Conservation (phyloP, 148 eudicot genomes). For the Nepenthes gracilis region DNA sequence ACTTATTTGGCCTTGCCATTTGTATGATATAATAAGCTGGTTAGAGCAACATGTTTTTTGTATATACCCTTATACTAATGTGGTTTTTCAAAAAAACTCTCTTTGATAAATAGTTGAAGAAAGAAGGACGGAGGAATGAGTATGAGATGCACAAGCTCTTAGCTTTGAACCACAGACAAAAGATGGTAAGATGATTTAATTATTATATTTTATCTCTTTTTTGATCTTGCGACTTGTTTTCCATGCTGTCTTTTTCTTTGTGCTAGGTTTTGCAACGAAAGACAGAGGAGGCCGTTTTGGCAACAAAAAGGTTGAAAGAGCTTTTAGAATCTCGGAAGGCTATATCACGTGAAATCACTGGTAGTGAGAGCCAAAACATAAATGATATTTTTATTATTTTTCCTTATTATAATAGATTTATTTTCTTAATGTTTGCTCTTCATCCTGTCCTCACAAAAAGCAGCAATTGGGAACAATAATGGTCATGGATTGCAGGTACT, state of each 20-base stretch:
- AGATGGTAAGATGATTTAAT: slow-evolving; percentile 41
- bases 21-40: not conserved
- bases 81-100: not conserved
- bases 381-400: not conserved
- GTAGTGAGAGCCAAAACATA: slow-evolving; percentile 19
- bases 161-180: slow-evolving; percentile 94
- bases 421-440: not conserved
- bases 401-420: not conserved
- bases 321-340: slow-evolving; percentile 75
- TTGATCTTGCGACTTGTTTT: not conserved
- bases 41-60: not conserved
- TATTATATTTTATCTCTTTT: not conserved
- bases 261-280: slow-evolving; percentile 86
- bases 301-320: slow-evolving; percentile 86
- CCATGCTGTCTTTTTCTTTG: slow-evolving; percentile 2
- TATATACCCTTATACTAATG: not conserved
- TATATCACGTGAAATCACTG: slow-evolving; percentile 57
- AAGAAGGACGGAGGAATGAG: slow-evolving; percentile 95
- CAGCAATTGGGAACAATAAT: slow-evolving; percentile 35
- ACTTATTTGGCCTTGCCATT: too few species aligned
- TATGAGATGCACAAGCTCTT: slow-evolving; percentile 96
- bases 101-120: slow-evolving; percentile 65
- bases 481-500: slow-evolving; percentile 77
- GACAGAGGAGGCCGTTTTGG: slow-evolving; percentile 93
- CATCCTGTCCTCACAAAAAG: not conserved